Evolutionary conservation across 805 yeast species (phyloP).

Genomic region (Hanseniaspora thailandica): DNA sequence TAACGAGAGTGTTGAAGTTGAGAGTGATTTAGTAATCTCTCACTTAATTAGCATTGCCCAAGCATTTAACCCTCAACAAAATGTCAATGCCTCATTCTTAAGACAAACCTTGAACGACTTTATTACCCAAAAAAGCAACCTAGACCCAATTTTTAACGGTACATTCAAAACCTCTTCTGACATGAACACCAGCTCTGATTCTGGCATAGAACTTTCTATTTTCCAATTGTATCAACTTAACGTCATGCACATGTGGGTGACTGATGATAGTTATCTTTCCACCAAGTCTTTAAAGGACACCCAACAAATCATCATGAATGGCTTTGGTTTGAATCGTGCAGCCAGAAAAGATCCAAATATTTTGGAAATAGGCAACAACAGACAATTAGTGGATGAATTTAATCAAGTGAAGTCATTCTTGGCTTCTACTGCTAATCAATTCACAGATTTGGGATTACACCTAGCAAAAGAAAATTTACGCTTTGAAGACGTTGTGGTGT

Average conservation of each 20-base stretch:
- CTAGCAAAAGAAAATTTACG: slow-evolving; percentile 35
- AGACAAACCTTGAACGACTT: slow-evolving; percentile 15
- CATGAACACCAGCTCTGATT: slow-evolving; percentile 24
- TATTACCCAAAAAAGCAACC: slow-evolving; percentile 30
- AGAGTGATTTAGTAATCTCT: neutral
- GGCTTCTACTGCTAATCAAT: slow-evolving; percentile 56
- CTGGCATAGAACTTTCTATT: slow-evolving; percentile 36
- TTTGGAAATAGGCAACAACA: slow-evolving; percentile 19
- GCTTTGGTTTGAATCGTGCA: slow-evolving; percentile 29
- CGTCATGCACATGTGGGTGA: slow-evolving; percentile 72
- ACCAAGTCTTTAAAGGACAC: slow-evolving; percentile 46
- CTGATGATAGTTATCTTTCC: slow-evolving; percentile 19
- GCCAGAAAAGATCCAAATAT: slow-evolving; percentile 19
- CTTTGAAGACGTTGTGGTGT: slow-evolving; percentile 49
- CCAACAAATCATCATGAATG: slow-evolving; percentile 45
- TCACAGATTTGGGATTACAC: slow-evolving; percentile 56
- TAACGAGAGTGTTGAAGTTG: slow-evolving; percentile 4
- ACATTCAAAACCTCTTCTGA: slow-evolving; percentile 34
- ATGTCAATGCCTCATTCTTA: slow-evolving; percentile 4
- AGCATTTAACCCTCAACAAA: slow-evolving; percentile 3
- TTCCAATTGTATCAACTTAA: slow-evolving; percentile 49
- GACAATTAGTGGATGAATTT: slow-evolving; percentile 28
- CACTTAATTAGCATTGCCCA: slow-evolving; percentile 7
- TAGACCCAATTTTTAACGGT: slow-evolving; percentile 61
- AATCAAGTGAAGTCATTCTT: slow-evolving; percentile 38